Base-by-base conservation (phyloP, 2,329 filamentous ascomycete genomes). In the Fusarium sp. region DNA sequence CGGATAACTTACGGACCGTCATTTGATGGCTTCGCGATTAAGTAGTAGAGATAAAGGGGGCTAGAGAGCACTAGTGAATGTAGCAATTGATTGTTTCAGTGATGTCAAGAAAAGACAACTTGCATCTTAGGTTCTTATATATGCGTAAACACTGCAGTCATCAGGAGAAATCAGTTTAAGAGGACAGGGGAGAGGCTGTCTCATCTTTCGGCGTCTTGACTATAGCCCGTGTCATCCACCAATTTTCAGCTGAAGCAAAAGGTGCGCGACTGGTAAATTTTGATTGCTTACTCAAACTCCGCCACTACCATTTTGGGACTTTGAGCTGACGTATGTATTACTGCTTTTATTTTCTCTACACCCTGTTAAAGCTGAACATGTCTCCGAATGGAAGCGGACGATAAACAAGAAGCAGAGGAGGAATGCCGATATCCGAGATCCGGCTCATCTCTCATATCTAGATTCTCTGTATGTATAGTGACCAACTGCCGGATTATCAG, bases 181-280 rank as follows among this genome's bases (percentile, higher is more conserved):
- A 25, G 37, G 28, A 35, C 44, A 46, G 19, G 32, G n/a, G 37
- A 50, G 44, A 21, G 38, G 15, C 28, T 23, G 63, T 61, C 32
- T 67, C 33, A 40, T 57, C 38, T 40, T 32, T 38, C 64, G 64
- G 64, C n/a, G 44, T 61, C 64, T 67, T 67, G 63, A 61, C 50
- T 67, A 67, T 67, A 67, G 63, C n/a, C 64, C 64, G 63, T 46
- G 38, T 30, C 44, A 60, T 50, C 9, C 25, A 13, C 18, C n/a
- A 21, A 28, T 25, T 58, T 33, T 21, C 33, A 67, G 53, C 52
- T 40, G 19, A 28, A 67, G 23, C 42, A 28, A 50, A 59, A 35
- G 32, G 25, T 30, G 56, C 42, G 19, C 42, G 13, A 30, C 43
- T 25, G 32, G n/a, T 21, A n/a, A 44, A 35, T 16, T 46, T 13